Evolutionary conservation across 805 yeast genomes (phyloP).

Genomic region (Suhomyces canberraensis): DNA sequence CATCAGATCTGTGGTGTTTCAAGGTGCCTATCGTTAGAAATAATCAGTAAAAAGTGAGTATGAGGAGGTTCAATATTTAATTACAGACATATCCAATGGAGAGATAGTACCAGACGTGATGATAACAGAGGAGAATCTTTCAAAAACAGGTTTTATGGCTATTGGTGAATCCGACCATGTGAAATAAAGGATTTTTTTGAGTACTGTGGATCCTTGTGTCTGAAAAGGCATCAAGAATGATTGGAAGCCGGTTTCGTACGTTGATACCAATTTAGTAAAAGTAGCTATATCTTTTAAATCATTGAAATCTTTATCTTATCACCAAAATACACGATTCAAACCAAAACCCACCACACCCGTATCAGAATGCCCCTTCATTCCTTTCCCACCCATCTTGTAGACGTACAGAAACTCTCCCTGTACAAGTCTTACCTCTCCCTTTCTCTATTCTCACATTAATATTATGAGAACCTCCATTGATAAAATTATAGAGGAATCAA

Average conservation of each 20-base stretch:
- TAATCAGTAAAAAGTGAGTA: conserved; percentile 90
- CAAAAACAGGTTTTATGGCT: conserved; percentile 96
- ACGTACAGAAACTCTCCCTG: no score
- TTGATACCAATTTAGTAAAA: conserved; percentile 92
- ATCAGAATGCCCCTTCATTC: no score
- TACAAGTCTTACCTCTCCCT: no score
- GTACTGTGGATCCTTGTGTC: conserved; percentile 89
- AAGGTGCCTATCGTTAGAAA: conserved; percentile 93
- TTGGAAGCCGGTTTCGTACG: conserved; percentile 91
- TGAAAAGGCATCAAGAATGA: conserved; percentile 94
- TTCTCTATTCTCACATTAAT: no score
- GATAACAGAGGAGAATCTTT: conserved; percentile 84
- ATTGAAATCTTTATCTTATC: conserved; percentile 86
- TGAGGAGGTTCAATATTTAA: conserved; percentile 88
- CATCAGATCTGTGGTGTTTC: no score
- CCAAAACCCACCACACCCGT: no score
- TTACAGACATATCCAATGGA: conserved; percentile 97
- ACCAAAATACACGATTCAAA: no score
- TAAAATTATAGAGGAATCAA: no score
- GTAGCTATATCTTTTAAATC: conserved; percentile 95
- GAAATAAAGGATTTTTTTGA: conserved; percentile 90
- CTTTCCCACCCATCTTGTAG: no score
- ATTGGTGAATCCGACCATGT: conserved; percentile 97
- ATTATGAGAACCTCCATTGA: no score
- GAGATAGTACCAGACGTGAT: conserved; percentile 98